Percentiles rank a stretch among this genome's conserved stretches.
phyloP scores from a whole-genome alignment of 2,329 filamentous ascomycete genomes.

The Gliomastix tumulicola region DNA sequence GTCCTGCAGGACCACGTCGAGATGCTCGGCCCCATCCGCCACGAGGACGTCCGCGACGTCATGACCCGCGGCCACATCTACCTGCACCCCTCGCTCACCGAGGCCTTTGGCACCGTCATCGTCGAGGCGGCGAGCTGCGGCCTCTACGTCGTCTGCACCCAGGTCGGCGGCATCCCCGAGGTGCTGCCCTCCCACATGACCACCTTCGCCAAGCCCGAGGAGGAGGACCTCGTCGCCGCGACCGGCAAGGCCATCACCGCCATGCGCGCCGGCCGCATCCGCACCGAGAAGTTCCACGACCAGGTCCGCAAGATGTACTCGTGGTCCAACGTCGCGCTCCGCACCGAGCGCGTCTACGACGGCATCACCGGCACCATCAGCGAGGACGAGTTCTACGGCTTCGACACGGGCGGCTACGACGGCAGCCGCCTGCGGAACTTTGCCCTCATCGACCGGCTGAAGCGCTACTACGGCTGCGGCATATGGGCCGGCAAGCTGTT shows the following conservation, averaged over 20 bases:
- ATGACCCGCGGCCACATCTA: constrained; percentile 98
- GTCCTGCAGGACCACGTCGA: constrained; percentile 90
- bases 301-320: constrained; percentile 98
- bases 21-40: constrained; percentile 83
- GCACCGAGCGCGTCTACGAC: constrained; percentile 92
- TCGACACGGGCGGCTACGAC: constrained; percentile 63
- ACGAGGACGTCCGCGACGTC: constrained; percentile 94
- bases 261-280: constrained; percentile 76
- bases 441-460: constrained; percentile 87
- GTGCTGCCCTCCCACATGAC: constrained; percentile 96
- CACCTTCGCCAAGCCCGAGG: constrained; percentile 91
- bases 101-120: constrained; percentile 96
- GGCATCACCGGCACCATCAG: constrained; percentile 82
- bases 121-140: constrained; percentile 96
- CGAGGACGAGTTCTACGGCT: constrained; percentile 84
- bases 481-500: constrained; percentile 99
- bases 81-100: constrained; percentile 87
- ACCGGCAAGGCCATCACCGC: constrained; percentile 85
- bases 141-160: constrained; percentile 91
- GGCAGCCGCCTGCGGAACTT: constrained; percentile 75
- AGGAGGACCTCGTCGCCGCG: constrained; percentile 86
- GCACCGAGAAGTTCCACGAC: constrained; percentile 91
- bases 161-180: constrained; percentile 94
- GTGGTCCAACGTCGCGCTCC: constrained; percentile 90
- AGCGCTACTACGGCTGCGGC: constrained; percentile 95